Base-by-base conservation (phyloP, 768 basidiomycete species). In the Tephrocybe sp. region DNA sequence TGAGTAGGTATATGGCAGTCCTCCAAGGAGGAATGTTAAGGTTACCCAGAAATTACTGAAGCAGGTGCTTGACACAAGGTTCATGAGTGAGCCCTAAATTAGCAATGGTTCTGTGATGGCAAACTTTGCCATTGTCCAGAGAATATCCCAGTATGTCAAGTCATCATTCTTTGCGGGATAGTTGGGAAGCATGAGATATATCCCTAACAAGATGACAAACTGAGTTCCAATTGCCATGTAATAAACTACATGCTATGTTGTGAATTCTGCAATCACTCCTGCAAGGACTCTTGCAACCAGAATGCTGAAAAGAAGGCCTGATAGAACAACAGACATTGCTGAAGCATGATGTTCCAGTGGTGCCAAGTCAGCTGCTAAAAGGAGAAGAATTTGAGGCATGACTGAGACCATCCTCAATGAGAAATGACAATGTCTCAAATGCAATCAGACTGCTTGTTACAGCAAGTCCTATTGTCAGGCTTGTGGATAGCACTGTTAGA, bases 21-120 rank as follows among this genome's bases (percentile, higher is more conserved):
- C 87, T 10, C 83, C 85, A 2, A 93, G 80, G 18, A 92, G 71
- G 71, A 92, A 94, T 0, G 90, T n/a, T n/a, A n/a, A n/a, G n/a
- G n/a, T n/a, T n/a, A n/a, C n/a, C n/a, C n/a, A n/a, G n/a, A n/a
- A n/a, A 55, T 72, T 75, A 8, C 69, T 73, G 57, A 77, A 78
- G 44, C 68, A 83, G 44, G 80, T 83, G 24, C 83, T 83, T 52
- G 76, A 77, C 15, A 72, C 75, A 15, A 88, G 61, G 57, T 81
- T 78, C 59, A 88, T 72, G 57, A 88, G 65, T 52, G 76, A 70
- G 2, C 76, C 71, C 64, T 93, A 90, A 8, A 91, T 74, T 24
- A 94, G 69, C 18, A 85, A 67, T 0, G 92, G 90, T 64, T 93
- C 88, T 0, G 86, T 92, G 34, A 85, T 73, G 0, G 83, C 71